A percentile compares a stretch with the other conserved stretches of the same genome.
Evolutionary conservation across 202 grass and related monocot genomes (phyloP).

Genomic region (Digitaria exilis): DNA sequence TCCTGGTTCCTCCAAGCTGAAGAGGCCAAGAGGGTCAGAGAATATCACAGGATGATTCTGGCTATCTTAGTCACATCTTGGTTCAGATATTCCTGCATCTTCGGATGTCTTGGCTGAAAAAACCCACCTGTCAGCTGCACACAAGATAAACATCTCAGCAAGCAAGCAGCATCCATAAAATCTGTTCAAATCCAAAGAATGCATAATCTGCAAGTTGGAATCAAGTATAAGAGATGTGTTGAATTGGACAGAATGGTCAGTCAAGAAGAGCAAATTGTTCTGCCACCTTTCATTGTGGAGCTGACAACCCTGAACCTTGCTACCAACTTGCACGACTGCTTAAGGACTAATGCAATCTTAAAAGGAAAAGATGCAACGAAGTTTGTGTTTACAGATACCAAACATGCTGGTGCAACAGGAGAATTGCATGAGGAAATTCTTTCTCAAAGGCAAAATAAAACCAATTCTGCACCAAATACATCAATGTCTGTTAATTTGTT

Average conservation of each 20-base stretch:
- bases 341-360: not conserved
- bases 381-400: not conserved
- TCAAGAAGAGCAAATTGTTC: not conserved
- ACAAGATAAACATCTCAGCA: not conserved
- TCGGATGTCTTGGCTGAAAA: not conserved
- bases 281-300: not conserved
- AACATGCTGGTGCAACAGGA: not conserved
- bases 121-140: not conserved
- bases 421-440: not conserved
- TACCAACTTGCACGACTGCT: not conserved
- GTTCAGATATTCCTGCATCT: not conserved
- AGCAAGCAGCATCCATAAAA: not conserved
- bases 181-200: not conserved
- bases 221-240: not conserved
- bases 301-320: not conserved
- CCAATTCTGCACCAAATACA: not conserved
- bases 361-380: not conserved
- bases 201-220: not conserved
- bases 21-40: not conserved
- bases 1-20: slow-evolving; percentile 18
- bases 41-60: not conserved
- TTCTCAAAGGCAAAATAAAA: too few relatives aligned
- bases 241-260: not conserved
- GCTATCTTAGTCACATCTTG: not conserved
- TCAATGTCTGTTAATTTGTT: not conserved